Base-by-base conservation (phyloP, 2,329 filamentous ascomycete species). In the Botrytis fabae region DNA sequence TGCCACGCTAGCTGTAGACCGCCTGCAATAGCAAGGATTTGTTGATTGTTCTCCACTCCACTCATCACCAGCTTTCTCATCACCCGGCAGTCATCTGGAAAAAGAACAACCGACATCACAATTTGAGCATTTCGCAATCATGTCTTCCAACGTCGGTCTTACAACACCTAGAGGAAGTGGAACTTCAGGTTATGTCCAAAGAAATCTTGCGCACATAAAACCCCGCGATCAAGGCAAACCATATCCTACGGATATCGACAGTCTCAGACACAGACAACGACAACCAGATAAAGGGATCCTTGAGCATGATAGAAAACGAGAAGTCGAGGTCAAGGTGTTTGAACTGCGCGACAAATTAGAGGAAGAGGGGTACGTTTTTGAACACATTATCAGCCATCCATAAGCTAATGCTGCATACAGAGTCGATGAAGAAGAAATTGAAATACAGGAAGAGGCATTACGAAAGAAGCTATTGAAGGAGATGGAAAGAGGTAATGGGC, bases 121-220 rank as follows among this genome's bases (percentile, higher is more conserved):
- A n/a, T 48, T 35, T 40, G 4, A 71, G 16, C 32, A 71, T 59
- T 38, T 35, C 16, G 22, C 32, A 60, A 59, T 48, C n/a, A 98
- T 98, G 96, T 96, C 95, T 74, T 94, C 96, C 77, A 99, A 99
- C 85, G 96, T 99, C 80, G 97, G 96, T 73, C 93, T 99, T 79
- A 91, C 92, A 73, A 99, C 96, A 7, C 96, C 96, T 4, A 92
- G 96, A 80, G 96, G 96, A 78, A 97, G 93, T 81, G 96, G 96
- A 65, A 99, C 96, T 73, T 98, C 95, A 1, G 96, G 96, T 81
- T 98, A 98, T 82, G 95, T 99, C 73, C 95, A 98, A 84, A 93
- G 94, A 83, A 99, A 98, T 85, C 90, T 94, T 51, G 96, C 96
- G 28, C 91, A 95, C 81, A 90, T 98, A 78, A 90, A 88, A 81